phyloP scores from a whole-genome alignment of 345 rosid species.

The Brassica incana region DNA sequence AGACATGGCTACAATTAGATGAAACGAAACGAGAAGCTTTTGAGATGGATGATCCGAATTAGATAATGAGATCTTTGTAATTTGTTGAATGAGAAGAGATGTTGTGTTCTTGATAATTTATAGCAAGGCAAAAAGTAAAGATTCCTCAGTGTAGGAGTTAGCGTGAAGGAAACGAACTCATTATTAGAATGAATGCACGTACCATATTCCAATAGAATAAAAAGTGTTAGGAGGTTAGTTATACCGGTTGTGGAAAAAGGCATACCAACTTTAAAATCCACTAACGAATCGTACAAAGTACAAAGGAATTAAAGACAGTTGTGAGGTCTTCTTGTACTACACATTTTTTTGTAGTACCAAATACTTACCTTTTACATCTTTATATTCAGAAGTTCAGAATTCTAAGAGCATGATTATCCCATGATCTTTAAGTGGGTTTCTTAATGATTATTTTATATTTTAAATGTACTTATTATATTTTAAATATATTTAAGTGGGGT shows the following conservation, averaged over 20 bases:
- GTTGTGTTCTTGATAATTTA: constrained; percentile 12
- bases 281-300: constrained; percentile 13
- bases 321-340: constrained; percentile 25
- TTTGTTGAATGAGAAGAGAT: constrained; percentile 21
- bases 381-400: neutral
- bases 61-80: constrained; percentile 10
- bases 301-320: neutral
- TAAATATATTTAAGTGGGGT: no score
- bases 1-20: constrained; percentile 29
- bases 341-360: constrained; percentile 28
- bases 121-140: constrained; percentile 32
- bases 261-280: constrained; percentile 23
- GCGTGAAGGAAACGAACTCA: constrained; percentile 41
- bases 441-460: no score
- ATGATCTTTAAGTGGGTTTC: no score
- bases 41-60: neutral
- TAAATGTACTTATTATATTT: no score
- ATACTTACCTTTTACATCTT: neutral
- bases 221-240: constrained; percentile 30
- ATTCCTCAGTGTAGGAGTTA: constrained; percentile 30
- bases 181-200: constrained; percentile 6
- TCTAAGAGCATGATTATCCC: neutral
- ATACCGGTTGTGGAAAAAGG: constrained; percentile 27
- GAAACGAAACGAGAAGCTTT: constrained; percentile 17
- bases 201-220: constrained; percentile 20